Evolutionary conservation across 768 basidiomycete genomes (phyloP), one percentile per base, ranked within the genome.

Genomic region (Russula virescens): DNA sequence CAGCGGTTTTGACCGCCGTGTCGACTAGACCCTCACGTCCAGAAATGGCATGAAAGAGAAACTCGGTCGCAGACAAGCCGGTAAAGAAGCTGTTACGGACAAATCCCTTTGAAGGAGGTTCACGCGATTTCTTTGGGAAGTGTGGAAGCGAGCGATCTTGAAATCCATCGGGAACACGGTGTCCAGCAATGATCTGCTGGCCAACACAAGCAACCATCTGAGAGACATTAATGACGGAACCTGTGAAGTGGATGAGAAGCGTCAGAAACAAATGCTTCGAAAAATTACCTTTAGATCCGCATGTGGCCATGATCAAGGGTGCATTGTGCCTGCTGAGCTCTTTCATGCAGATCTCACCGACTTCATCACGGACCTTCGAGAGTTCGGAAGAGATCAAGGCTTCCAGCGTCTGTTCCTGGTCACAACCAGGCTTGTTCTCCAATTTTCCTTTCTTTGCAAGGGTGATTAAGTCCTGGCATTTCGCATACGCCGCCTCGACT

Each of bases 131-230:
- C 77, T 98, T 98, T 14, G 88, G 91, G 75, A 98, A 99, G 74
- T 99, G 97, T 0, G 97, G 97, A n/a, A 99, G 80, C 1, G 97
- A 96, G 40, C 97, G 89, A 75, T 99, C 97, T 75, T 98, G 96
- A 78, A 99, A 99, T 34, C 96, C 97, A 80, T 98, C 89, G 0
- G 94, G 95, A 7, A 99, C 94, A 83, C 97, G 97, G 76, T 92
- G 89, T 8, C 97, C 97, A 21, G 94, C 86, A 65, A 99, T 98
- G 74, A 98, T 98, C 73, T 99, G 97, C 71, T 99, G 97, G 6
- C 97, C 97, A 68, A 99, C 97, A 83, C 96, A 98, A 71, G 96
- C 97, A 57, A 98, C 96, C 97, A 99, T 99, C 77, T 99, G 97
- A 25, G 94, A 96, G 59, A 99, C 97, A 75, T 99, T 99, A 76